These are phyloP conservation scores for Onygenales sp. DNA, from an alignment of 2,329 filamentous ascomycete species.

Conservation along the genomic window DNA sequence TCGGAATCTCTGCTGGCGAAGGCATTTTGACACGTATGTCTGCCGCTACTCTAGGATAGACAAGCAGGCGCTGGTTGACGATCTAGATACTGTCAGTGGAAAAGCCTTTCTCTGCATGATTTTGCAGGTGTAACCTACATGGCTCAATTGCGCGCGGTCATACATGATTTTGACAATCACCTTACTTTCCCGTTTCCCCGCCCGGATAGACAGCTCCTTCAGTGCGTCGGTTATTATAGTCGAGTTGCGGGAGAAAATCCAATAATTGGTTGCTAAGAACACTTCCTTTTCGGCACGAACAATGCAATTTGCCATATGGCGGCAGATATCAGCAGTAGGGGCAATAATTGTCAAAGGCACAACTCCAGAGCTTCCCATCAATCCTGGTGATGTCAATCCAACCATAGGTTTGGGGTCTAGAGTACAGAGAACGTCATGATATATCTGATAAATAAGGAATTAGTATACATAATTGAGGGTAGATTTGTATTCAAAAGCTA, in stretches of 20 bases:
- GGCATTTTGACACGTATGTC: constrained; percentile 53
- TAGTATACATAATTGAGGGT: constrained; percentile 1
- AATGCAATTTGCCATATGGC: constrained; percentile 69
- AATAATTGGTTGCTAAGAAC: constrained; percentile 66
- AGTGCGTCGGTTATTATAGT: constrained; percentile 59
- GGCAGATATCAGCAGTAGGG: constrained; percentile 58
- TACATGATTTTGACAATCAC: constrained; percentile 67
- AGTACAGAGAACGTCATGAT: constrained; percentile 50
- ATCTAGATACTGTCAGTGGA: constrained; percentile 22
- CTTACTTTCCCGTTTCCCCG: constrained; percentile 46
- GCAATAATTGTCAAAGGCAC: constrained; percentile 62
- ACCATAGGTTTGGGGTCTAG: constrained; percentile 32
- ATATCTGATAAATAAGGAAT: constrained; percentile 39
- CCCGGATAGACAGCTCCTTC: constrained; percentile 57
- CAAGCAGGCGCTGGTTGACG: constrained; percentile 54
- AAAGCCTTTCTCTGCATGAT: not conserved
- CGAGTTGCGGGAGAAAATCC: constrained; percentile 61
- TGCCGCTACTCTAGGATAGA: constrained; percentile 50
- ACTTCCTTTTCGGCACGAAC: constrained; percentile 63
- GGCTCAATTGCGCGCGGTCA: constrained; percentile 58
- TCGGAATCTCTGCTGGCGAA: constrained; percentile 54
- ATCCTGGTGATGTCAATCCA: constrained; percentile 46
- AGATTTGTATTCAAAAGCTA: not conserved
- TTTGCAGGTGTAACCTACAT: constrained; percentile 28
- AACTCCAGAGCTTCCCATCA: constrained; percentile 53